These are phyloP conservation scores for Rhizophagus clarus DNA, from an alignment of 192 early-diverging fungal genomes.

Conservation along the genomic window DNA sequence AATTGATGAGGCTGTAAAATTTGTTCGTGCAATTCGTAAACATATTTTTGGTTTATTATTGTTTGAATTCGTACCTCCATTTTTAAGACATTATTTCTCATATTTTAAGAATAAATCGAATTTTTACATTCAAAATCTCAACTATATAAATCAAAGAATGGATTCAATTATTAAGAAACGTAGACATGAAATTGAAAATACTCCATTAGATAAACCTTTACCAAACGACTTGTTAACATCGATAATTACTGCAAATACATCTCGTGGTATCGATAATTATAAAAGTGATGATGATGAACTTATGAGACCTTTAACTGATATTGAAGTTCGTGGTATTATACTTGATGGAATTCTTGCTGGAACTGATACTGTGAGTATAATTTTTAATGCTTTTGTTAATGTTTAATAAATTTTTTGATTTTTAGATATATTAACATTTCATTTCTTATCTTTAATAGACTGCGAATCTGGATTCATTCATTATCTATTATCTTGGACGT, in stretches of 20 bases:
- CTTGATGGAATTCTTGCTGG: no score
- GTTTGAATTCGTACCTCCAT: neutral
- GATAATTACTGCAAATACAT: no score
- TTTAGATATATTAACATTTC: no score
- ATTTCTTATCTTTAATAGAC: no score
- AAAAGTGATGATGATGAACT: neutral
- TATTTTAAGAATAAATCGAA: no score
- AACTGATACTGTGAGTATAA: no score
- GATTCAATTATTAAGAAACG: neutral
- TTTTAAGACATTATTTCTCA: neutral
- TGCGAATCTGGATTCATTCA: neutral
- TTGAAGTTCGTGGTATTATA: no score
- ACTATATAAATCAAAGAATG: neutral
- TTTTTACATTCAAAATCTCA: neutral
- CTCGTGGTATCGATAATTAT: neutral
- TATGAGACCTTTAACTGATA: no score
- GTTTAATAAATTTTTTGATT: no score
- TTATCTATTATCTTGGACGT: neutral
- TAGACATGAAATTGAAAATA: constrained; percentile 19
- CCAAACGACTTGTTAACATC: no score
- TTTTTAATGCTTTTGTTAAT: no score
- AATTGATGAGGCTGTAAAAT: neutral
- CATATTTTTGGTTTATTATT: neutral
- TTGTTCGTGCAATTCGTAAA: neutral
- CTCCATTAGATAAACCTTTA: no score